Base-by-base conservation (phyloP, 495 filamentous ascomycete species). In the Talaromyces nanjingensis region DNA sequence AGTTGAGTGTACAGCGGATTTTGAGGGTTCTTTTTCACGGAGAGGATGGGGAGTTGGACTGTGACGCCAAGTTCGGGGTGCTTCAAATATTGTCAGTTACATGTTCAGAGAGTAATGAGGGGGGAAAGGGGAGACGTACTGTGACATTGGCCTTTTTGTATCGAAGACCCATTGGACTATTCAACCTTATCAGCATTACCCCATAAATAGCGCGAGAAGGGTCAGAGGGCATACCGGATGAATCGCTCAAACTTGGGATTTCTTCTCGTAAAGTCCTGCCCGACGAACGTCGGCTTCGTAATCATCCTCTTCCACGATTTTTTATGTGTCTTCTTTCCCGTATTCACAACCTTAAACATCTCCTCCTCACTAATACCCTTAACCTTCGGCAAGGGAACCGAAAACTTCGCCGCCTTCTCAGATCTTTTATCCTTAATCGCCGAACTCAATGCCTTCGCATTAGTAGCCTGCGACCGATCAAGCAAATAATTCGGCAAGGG, bases 1-100 rank as follows among this genome's bases (percentile, higher is more conserved):
- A 98, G 81, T 69, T 96, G 93, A 4, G 96, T 98, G 74, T 91
- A 98, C 74, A 97, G 85, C 2, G 91, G 92, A 72, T 90, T 93
- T 78, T 94, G 91, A 11, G 94, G 94, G 79, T 97, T 98, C 88
- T 99, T 98, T 83, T 98, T 98, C 67, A 99, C 94, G 52, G 83
- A 83, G 60, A 98, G 84, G 63, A 98, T 97, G 16, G 93, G 94
- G 20, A 98, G 77, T 69, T 98, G 93, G 8, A 98, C 91, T 3
- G 92, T 96, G 16, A 96, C 92, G 57, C 83, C 87, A 12, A 97
- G 76, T 72, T 94, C 90, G 12, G 91, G 90, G 73, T 92, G 88
- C 52, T 34, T 14, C 29, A 31, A 31, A 31, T 0, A 0, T 25
- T 45, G 37, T 61, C 42, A 61, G 59, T 29, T 9, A 25, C 22